Evolutionary conservation across 345 rosid species (phyloP).

Genomic region (Aurinia saxatilis): DNA sequence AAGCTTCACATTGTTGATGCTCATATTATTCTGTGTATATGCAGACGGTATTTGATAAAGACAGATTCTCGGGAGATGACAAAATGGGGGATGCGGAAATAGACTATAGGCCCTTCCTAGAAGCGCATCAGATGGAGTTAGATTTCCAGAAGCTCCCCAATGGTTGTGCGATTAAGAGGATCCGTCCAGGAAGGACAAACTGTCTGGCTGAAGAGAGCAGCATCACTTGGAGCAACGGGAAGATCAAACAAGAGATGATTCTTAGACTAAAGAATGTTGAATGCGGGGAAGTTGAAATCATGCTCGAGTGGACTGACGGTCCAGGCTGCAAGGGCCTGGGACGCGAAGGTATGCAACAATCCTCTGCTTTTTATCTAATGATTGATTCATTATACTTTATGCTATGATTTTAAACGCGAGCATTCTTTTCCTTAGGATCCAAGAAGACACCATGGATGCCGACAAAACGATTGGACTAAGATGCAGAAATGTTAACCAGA

Average conservation of each 20-base stretch:
- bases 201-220: slow-evolving; percentile 60
- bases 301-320: slow-evolving; percentile 60
- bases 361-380: neutral
- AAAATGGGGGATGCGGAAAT: slow-evolving; percentile 77
- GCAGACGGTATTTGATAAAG: slow-evolving; percentile 79
- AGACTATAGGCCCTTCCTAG: slow-evolving; percentile 47
- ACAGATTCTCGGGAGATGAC: slow-evolving; percentile 67
- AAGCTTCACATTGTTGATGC: slow-evolving; percentile 1
- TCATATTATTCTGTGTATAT: slow-evolving; percentile 1
- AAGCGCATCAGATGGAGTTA: slow-evolving; percentile 44
- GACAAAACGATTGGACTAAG: slow-evolving; percentile 29
- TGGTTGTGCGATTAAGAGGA: slow-evolving; percentile 50
- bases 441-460: slow-evolving; percentile 36
- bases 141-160: slow-evolving; percentile 41
- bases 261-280: slow-evolving; percentile 56
- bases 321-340: slow-evolving; percentile 41
- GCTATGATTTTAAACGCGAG: neutral
- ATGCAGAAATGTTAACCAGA: neutral
- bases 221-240: slow-evolving; percentile 43
- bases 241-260: slow-evolving; percentile 51
- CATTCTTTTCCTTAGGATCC: slow-evolving; percentile 16
- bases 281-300: slow-evolving; percentile 59
- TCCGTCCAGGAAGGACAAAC: slow-evolving; percentile 46
- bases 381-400: neutral
- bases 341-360: slow-evolving; percentile 23